Evolutionary conservation across 495 filamentous ascomycete species (phyloP).

Genomic region (Aspergillus nanangensis): DNA sequence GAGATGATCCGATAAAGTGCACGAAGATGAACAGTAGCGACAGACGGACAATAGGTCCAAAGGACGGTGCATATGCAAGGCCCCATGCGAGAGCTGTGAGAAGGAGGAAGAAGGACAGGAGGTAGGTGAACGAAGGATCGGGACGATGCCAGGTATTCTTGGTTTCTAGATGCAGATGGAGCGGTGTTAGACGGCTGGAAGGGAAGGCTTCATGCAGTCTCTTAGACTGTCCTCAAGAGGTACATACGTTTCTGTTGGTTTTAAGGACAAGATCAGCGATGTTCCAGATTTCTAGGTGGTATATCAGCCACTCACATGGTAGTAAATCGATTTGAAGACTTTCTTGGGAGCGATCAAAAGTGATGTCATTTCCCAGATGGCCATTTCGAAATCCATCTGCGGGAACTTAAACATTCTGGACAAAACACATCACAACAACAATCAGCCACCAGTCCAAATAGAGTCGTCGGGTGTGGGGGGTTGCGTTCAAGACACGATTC

Average conservation of each 20-base stretch:
- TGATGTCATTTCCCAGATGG: conserved; percentile 75
- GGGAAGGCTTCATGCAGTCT: too few species aligned
- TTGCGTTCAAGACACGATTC: too few species aligned
- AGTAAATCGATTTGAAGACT: conserved; percentile 72
- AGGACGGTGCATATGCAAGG: conserved; percentile 58
- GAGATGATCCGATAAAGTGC: conserved; percentile 60
- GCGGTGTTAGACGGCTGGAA: neutral
- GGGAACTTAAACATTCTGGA: conserved; percentile 60
- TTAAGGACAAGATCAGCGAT: too few species aligned
- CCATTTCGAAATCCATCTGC: conserved; percentile 71
- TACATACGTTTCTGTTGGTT: conserved; percentile 64
- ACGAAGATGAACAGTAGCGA: conserved; percentile 61
- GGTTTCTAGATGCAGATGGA: conserved; percentile 48
- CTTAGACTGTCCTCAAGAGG: too few species aligned
- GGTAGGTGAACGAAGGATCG: conserved; percentile 74
- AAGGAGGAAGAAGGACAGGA: conserved; percentile 69
- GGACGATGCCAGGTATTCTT: conserved; percentile 76
- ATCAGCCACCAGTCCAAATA: conserved; percentile 5
- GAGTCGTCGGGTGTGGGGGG: too few species aligned
- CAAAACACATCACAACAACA: neutral
- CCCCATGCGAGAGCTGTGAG: conserved; percentile 72
- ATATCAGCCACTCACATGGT: conserved; percentile 71
- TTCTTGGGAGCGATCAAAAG: conserved; percentile 72
- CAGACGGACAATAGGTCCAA: conserved; percentile 53
- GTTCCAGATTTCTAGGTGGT: too few species aligned